A percentile compares a stretch with the other conserved stretches of the same genome.
Evolutionary conservation across 1,139 yeast genomes (phyloP).

Genomic region (Fermentozyma sake): DNA sequence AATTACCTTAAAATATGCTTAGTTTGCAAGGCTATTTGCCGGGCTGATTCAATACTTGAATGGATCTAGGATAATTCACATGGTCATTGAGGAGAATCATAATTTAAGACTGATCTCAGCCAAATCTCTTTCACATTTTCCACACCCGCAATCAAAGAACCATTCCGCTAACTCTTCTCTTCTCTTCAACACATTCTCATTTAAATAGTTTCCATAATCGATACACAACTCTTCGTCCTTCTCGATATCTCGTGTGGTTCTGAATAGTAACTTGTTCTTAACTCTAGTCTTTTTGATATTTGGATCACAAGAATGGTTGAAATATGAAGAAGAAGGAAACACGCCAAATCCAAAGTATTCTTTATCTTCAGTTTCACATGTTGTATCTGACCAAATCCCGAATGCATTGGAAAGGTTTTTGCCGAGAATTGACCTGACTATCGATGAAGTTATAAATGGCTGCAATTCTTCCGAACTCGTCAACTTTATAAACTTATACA

Average conservation of each 20-base stretch:
- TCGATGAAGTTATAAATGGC: conserved; percentile 32
- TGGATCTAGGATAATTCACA: too few relatives aligned
- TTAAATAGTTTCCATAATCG: conserved; percentile 52
- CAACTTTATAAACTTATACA: conserved; percentile 47
- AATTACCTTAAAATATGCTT: too few relatives aligned
- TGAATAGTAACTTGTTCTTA: conserved; percentile 19
- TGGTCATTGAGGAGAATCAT: too few relatives aligned
- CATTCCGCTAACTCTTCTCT: conserved; percentile 46
- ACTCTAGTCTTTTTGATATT: conserved; percentile 20
- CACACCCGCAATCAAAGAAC: conserved; percentile 60
- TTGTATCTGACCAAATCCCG: conserved; percentile 59
- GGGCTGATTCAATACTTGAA: too few relatives aligned
- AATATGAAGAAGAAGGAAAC: conserved; percentile 64
- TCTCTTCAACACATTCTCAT: conserved; percentile 40
- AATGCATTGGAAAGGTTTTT: conserved; percentile 69
- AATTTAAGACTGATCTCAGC: too few relatives aligned
- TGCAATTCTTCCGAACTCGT: conserved; percentile 37
- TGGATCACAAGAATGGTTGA: conserved; percentile 54
- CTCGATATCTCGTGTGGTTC: conserved; percentile 24
- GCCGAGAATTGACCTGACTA: conserved; percentile 51
- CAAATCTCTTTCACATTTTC: conserved; percentile 33
- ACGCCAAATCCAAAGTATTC: conserved; percentile 68
- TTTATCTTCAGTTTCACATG: conserved; percentile 37
- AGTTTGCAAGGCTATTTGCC: too few relatives aligned
- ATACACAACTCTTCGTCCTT: conserved; percentile 55